These are phyloP conservation scores for Aspergillus tamarii DNA, from an alignment of 2,329 filamentous ascomycete genomes.

Conservation along the genomic window DNA sequence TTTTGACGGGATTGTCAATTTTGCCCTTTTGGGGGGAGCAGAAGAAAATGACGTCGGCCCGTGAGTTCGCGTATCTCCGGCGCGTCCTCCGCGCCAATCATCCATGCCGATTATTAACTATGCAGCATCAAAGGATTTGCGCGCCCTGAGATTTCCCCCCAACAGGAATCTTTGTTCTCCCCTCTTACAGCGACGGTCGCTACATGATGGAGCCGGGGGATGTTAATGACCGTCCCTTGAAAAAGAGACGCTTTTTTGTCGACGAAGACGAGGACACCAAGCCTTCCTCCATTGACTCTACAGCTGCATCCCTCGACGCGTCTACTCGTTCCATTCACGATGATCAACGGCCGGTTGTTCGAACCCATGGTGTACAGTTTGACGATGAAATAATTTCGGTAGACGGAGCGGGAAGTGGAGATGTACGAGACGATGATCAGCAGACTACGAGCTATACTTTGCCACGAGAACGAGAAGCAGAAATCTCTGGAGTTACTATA, in stretches of 20 bases:
- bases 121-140: conserved; percentile 1
- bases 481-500: not conserved
- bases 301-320: conserved; percentile 22
- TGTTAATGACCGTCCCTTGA: conserved; percentile 58
- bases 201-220: conserved; percentile 42
- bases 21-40: not conserved
- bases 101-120: conserved; percentile 5
- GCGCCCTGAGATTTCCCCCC: not conserved
- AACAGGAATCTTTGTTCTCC: not conserved
- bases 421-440: not conserved
- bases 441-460: not conserved
- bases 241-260: conserved; percentile 66
- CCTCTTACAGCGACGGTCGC: not conserved
- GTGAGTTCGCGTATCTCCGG: conserved; percentile 34
- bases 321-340: conserved; percentile 13
- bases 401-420: not conserved
- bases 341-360: not conserved
- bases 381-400: not conserved
- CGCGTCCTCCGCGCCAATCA: conserved; percentile 33
- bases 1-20: not conserved
- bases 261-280: conserved; percentile 45
- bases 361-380: not conserved
- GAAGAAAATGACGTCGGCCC: conserved; percentile 29
- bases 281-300: conserved; percentile 18
- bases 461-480: not conserved